Evolutionary conservation across 768 basidiomycete species (phyloP), one percentile per base, ranked within the genome.

Genomic region (Dendrothele bispora): DNA sequence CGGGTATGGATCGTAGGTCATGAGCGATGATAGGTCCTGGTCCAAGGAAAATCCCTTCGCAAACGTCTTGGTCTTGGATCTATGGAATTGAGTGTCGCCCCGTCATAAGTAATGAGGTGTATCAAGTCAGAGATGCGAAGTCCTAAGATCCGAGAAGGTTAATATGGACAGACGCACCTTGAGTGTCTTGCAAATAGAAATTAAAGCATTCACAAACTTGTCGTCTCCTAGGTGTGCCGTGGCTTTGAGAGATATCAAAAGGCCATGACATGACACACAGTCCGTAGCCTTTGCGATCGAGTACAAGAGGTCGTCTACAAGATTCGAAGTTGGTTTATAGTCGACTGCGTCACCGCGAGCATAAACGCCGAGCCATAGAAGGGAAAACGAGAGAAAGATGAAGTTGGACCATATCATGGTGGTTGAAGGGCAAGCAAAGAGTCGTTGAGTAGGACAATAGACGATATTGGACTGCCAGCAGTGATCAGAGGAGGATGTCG

Each of bases 21-120:
- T 82, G 78, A 1, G 81, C 80, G 35, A 85, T 59, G 47, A 83
- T 78, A 3, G 82, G 82, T 2, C 73, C 82, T 60, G 81, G 77
- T 37, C 74, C 63, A 4, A 51, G 60, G 39, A 83, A 57, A 3
- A 73, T 62, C 22, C 83, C 82, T 42, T 68, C 62, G 57, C 83
- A 85, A 15, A 85, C 80, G 55, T 85, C 82, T 6, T 66, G 62
- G 56, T 82, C 81, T 55, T 76, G 71, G 5, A 76, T 61, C 80
- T 80, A 46, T 32, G 32, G 18, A 27, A n/a, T n/a, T n/a, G n/a
- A n/a, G n/a, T n/a, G n/a, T n/a, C n/a, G n/a, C n/a, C n/a, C n/a
- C n/a, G n/a, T n/a, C n/a, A n/a, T 8, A 5, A 37, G 37, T 5
- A 37, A 27, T 26, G 27, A 29, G 28, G 22, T 28, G 15, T 12